A percentile compares a stretch with the other conserved stretches of the same genome.
Evolutionary conservation across 2,329 filamentous ascomycete genomes (phyloP).

Genomic region (Leptographium lundbergii): DNA sequence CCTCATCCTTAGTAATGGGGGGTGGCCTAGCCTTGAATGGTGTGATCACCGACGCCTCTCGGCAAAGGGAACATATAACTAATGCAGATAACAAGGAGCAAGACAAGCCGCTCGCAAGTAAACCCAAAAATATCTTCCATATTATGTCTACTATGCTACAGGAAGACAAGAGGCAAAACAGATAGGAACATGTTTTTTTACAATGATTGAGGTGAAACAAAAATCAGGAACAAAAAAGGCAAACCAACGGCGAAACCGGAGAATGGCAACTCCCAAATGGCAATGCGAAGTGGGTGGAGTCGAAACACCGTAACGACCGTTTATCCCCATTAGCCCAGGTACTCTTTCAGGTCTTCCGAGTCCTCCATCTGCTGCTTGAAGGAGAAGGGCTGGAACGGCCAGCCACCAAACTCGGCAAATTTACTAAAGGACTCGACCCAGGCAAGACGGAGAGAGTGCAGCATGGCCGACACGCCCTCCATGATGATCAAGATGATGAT

Average conservation of each 20-base stretch:
- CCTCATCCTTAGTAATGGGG: no score
- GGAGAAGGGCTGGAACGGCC: conserved; percentile 79
- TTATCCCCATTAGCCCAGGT: conserved; percentile 27
- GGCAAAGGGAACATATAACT: no score
- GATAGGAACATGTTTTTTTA: not conserved
- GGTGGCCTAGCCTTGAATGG: no score
- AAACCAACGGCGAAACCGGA: not conserved
- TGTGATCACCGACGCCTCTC: no score
- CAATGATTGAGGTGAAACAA: not conserved
- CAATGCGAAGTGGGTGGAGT: not conserved
- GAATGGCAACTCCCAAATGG: not conserved
- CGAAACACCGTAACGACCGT: not conserved
- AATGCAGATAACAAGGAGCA: no score
- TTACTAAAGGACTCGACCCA: conserved; percentile 99
- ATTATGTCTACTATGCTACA: not conserved
- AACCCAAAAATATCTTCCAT: not conserved
- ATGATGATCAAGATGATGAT: conserved; percentile 67
- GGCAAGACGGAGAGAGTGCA: conserved; percentile 73
- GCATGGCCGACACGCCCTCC: conserved; percentile 93
- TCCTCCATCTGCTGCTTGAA: conserved; percentile 79
- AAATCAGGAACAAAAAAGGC: not conserved
- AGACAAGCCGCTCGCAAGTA: not conserved
- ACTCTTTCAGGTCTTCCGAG: conserved; percentile 51
- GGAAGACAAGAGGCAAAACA: not conserved
- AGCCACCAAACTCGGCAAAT: conserved; percentile 84